These are phyloP conservation scores for Triticum dicoccoides DNA, from an alignment of 176 grass and related monocot genomes.

Conservation along the genomic window DNA sequence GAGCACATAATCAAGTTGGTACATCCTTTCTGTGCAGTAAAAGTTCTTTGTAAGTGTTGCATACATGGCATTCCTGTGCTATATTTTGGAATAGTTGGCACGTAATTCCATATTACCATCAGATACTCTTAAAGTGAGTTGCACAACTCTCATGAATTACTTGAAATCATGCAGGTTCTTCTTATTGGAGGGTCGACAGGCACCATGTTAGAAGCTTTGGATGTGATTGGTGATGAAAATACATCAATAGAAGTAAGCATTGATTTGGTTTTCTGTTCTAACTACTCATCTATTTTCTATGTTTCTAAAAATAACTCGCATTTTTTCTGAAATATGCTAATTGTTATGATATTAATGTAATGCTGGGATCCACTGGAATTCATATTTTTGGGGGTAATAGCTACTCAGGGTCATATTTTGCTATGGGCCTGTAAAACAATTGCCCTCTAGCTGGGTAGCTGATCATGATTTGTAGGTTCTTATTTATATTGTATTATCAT, in stretches of 20 bases:
- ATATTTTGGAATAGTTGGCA: neutral
- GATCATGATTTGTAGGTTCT: neutral
- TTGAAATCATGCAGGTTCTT: constrained; percentile 57
- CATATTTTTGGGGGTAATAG: neutral
- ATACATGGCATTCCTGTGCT: neutral
- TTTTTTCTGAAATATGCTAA: neutral
- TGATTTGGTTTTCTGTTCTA: neutral
- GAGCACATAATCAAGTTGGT: neutral
- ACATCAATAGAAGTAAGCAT: constrained; percentile 61
- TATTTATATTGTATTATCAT: neutral
- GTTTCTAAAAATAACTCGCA: neutral
- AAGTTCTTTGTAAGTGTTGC: neutral
- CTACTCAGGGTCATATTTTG: neutral
- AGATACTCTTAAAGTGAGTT: constrained; percentile 13
- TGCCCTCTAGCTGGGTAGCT: neutral
- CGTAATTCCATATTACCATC: neutral
- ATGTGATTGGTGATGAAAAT: constrained; percentile 81
- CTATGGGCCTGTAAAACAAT: neutral
- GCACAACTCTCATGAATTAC: constrained; percentile 1
- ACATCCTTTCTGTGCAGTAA: constrained; percentile 5
- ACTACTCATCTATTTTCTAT: neutral
- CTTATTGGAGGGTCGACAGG: constrained; percentile 97
- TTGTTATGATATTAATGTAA: neutral
- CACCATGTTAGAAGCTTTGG: constrained; percentile 88
- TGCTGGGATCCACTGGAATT: neutral